Conservation (phyloP, 148 eudicot species). For the Vaccinium darrowii region DNA sequence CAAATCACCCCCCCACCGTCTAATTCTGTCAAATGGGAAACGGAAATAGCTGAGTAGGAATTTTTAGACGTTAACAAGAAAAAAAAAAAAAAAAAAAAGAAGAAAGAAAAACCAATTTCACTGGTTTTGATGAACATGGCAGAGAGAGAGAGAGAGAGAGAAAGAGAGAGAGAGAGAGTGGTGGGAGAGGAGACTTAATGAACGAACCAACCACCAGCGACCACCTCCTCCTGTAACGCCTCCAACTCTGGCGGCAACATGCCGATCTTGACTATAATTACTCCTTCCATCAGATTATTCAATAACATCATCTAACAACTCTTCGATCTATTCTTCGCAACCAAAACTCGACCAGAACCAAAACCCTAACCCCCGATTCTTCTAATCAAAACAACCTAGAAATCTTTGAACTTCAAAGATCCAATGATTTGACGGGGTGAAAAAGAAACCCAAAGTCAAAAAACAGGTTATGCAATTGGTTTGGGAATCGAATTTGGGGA, state of each 20-base stretch:
- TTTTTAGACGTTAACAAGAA: too few species aligned
- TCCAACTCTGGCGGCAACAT: neutral
- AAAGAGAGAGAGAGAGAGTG: too few species aligned
- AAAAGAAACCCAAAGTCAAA: neutral
- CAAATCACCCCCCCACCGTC: too few species aligned
- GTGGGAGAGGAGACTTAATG: too few species aligned
- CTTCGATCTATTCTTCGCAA: conserved; percentile 27
- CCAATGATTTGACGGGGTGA: neutral
- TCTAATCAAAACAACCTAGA: neutral
- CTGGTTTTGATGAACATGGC: too few species aligned
- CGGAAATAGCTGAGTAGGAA: too few species aligned
- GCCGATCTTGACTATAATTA: neutral
- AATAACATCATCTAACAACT: conserved; percentile 24
- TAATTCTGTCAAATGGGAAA: too few species aligned
- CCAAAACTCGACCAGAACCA: conserved; percentile 20
- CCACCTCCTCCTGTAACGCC: too few species aligned
- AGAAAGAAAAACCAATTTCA: too few species aligned
- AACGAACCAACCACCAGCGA: too few species aligned
- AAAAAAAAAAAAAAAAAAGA: too few species aligned
- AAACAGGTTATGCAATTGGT: neutral
- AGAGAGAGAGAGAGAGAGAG: too few species aligned
- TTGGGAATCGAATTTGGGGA: neutral
- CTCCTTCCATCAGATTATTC: neutral
- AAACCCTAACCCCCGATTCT: conserved; percentile 4
- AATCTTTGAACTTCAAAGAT: neutral